These are phyloP conservation scores for Phoma herbarum DNA, from an alignment of 2,329 filamentous ascomycete genomes.

Conservation along the genomic window DNA sequence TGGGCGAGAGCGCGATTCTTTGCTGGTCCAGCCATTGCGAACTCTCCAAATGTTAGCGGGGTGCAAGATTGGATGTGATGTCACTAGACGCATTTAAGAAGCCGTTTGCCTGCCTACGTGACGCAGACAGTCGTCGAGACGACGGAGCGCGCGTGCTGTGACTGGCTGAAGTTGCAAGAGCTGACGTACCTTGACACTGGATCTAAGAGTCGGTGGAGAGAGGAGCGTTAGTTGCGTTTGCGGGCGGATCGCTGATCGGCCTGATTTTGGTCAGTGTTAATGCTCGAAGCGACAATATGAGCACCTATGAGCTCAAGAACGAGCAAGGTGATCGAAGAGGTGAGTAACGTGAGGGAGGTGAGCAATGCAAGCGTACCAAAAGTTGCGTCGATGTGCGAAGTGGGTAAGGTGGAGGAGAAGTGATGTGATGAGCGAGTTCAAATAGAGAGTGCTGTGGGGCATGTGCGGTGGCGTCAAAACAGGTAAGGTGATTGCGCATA, in stretches of 20 bases:
- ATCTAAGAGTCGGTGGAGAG: conserved; percentile 12
- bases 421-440: conserved; percentile 11
- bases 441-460: conserved; percentile 1
- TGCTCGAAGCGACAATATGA: conserved; percentile 18
- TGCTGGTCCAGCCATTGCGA: conserved; percentile 49
- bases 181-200: conserved; percentile 28
- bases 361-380: conserved; percentile 5
- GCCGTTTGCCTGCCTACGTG: conserved; percentile 6
- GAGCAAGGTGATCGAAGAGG: background rate
- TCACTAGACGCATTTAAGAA: conserved; percentile 1
- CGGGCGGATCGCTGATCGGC: conserved; percentile 18
- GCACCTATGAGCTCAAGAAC: conserved; percentile 18
- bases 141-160: background rate
- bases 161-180: conserved; percentile 1
- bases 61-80: conserved; percentile 8
- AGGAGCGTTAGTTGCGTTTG: conserved; percentile 19
- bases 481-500: conserved; percentile 15
- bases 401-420: conserved; percentile 1
- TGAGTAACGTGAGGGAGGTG: background rate
- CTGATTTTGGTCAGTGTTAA: conserved; percentile 26
- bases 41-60: conserved; percentile 33
- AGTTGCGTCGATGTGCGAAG: conserved; percentile 3
- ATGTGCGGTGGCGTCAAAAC: conserved; percentile 14
- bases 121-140: background rate
- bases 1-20: conserved; percentile 44